Evolutionary conservation across 108 stramenopile genomes (phyloP).

Genomic region (Nitzschia sp.): DNA sequence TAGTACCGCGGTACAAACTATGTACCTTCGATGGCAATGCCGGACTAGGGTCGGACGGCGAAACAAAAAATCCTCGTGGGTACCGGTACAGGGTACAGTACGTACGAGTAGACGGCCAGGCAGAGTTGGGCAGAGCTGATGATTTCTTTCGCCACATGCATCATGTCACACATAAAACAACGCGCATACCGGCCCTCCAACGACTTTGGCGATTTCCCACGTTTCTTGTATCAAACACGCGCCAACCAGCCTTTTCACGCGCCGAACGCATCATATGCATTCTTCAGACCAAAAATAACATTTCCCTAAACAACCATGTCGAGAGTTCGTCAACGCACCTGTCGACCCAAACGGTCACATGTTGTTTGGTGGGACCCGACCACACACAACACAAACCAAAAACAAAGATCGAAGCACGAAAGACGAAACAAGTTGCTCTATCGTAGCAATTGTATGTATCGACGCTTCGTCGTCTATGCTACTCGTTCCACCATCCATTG

Average conservation of each 20-base stretch:
- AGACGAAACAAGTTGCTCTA: too few relatives aligned
- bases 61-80: too few relatives aligned
- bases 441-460: not conserved
- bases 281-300: not conserved
- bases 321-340: constrained; percentile 5
- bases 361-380: not conserved
- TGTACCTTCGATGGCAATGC: too few relatives aligned
- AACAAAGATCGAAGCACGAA: not conserved
- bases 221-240: too few relatives aligned
- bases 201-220: constrained; percentile 1
- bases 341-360: constrained; percentile 22
- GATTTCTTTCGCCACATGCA: not conserved
- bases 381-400: not conserved
- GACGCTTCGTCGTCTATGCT: not conserved
- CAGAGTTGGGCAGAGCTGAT: too few relatives aligned
- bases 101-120: not conserved
- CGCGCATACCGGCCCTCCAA: not conserved
- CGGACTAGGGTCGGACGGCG: too few relatives aligned
- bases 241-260: not conserved
- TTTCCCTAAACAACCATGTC: not conserved
- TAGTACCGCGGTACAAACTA: too few relatives aligned
- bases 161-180: not conserved
- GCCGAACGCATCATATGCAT: not conserved
- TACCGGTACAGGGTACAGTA: not conserved
- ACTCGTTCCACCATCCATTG: not conserved